Evolutionary conservation across 2,329 filamentous ascomycete genomes (phyloP), one percentile per base, ranked within the genome.

Genomic region (Neoascochyta sp.): DNA sequence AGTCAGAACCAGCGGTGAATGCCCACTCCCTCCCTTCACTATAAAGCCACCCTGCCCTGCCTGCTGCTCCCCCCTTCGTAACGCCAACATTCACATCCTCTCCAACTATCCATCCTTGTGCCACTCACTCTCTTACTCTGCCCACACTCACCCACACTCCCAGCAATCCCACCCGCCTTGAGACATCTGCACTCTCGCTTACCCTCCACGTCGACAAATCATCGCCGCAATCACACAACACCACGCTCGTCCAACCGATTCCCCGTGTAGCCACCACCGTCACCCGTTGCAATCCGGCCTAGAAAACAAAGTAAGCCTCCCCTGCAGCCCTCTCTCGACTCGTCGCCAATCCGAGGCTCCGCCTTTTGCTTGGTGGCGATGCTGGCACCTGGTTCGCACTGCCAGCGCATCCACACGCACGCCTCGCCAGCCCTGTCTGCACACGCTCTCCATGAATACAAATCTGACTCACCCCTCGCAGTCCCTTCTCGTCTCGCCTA

Each of bases 391-490:
- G 27, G 31, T 34, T 35, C 34, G 22, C 20, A 27, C 34, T 51
- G 56, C 57, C 54, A 58, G 39, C 57, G 45, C 53, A 60, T 42
- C 44, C 37, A 27, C 41, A 28, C 28, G 32, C 35, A 36, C 24
- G 17, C 29, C 20, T 24, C 24, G 43, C 45, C 49, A 53, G 52
- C 52, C 56, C 47, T 55, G 52, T 45, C 29, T 23, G 13, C 15
- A 32, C 35, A 29, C 35, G 27, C 35, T 26, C 27, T 16, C 18
- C 43, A 37, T 28, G 34, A 32, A 56, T 54, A 57, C 54, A 53
- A 54, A 53, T 59, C 58, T 62, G 52, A 62, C 58, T 60, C 52
- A 62, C 45, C 29, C 44, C 36, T 41, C 26, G 29, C 45, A 57
- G 52, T 33, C 47, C 45, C 30, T 39, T 39, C 27, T 45, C 43